Percentiles rank a stretch among this genome's conserved stretches.
Evolutionary conservation across 2,329 filamentous ascomycete genomes (phyloP).

Genomic region (Fulvia fulva): DNA sequence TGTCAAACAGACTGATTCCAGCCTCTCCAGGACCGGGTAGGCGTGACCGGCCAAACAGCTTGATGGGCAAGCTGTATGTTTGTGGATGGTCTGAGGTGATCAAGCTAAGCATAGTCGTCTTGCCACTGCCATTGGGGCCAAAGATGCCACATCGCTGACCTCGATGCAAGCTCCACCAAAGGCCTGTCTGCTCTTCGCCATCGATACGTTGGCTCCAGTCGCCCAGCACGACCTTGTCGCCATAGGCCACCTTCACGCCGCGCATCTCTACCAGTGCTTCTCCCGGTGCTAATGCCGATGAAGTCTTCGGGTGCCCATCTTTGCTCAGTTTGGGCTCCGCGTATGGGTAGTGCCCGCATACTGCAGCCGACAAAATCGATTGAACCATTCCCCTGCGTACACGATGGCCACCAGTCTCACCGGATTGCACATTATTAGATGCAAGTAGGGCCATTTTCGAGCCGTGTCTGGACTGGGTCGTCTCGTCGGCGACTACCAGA

Average conservation of each 20-base stretch:
- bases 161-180: slow-evolving; percentile 77
- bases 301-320: slow-evolving; percentile 28
- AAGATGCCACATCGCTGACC: slow-evolving; percentile 91
- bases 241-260: slow-evolving; percentile 77
- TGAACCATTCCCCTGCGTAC: background rate
- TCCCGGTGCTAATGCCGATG: slow-evolving; percentile 41
- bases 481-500: slow-evolving; percentile 65
- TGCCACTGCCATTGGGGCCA: slow-evolving; percentile 88
- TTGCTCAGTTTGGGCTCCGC: slow-evolving; percentile 18
- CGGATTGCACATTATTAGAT: background rate
- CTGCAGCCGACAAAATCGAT: background rate
- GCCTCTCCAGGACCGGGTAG: slow-evolving; percentile 67
- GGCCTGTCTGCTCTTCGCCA: slow-evolving; percentile 50
- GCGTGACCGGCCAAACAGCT: slow-evolving; percentile 76
- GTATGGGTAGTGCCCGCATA: background rate
- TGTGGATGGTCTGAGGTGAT: slow-evolving; percentile 96
- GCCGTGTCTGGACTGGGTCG: slow-evolving; percentile 65
- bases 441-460: slow-evolving; percentile 55
- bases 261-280: slow-evolving; percentile 82
- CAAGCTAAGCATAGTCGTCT: slow-evolving; percentile 88
- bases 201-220: slow-evolving; percentile 65
- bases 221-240: slow-evolving; percentile 71
- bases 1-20: slow-evolving; percentile 86
- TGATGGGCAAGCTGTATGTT: slow-evolving; percentile 82
- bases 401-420: background rate